A percentile compares a stretch with the other conserved stretches of the same genome.
phyloP scores from a whole-genome alignment of 257 asterid genomes.

The Ocimum tenuiflorum region DNA sequence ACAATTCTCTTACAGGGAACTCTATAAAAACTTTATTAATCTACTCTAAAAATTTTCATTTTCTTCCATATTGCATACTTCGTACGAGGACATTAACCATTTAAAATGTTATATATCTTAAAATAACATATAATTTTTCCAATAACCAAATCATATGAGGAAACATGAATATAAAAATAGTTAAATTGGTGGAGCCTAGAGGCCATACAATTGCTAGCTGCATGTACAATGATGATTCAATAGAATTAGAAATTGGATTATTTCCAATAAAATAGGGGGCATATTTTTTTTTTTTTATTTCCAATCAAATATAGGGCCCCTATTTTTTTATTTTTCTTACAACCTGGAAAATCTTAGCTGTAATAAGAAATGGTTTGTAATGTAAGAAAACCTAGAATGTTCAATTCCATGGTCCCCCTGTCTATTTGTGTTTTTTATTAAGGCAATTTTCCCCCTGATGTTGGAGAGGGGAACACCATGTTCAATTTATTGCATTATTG shows the following conservation, averaged over 20 bases:
- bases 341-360: slow-evolving; percentile 33
- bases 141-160: too few relatives aligned
- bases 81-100: too few relatives aligned
- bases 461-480: slow-evolving; percentile 20
- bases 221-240: slow-evolving; percentile 18
- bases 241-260: slow-evolving; percentile 16
- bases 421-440: background rate
- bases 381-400: slow-evolving; percentile 19
- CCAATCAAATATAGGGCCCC: slow-evolving; percentile 13
- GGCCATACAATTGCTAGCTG: slow-evolving; percentile 19
- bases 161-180: background rate
- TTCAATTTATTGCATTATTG: background rate
- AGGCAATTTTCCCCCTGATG: slow-evolving; percentile 8
- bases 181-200: slow-evolving; percentile 23
- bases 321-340: background rate
- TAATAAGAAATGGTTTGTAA: slow-evolving; percentile 6
- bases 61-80: background rate
- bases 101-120: too few relatives aligned
- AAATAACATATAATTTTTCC: too few relatives aligned
- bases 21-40: background rate
- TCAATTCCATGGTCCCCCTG: slow-evolving; percentile 20
- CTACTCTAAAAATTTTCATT: background rate
- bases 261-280: slow-evolving; percentile 13
- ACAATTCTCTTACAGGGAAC: background rate
- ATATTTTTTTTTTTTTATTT: background rate